phyloP scores from a whole-genome alignment of 768 basidiomycete genomes.

The Lactarius vividus region DNA sequence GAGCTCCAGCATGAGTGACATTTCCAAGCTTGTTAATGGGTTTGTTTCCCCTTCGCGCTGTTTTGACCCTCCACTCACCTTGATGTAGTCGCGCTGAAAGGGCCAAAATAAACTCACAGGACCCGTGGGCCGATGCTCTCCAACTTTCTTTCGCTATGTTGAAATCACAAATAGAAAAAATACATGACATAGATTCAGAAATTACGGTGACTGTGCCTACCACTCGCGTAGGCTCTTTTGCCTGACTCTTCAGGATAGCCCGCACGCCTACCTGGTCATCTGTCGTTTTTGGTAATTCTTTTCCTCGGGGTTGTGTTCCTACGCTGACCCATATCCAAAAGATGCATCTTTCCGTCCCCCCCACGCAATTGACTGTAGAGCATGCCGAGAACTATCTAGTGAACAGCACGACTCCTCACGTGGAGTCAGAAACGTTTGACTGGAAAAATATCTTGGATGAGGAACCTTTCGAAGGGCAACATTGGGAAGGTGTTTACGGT shows the following conservation, averaged over 20 bases:
- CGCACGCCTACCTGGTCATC: slow-evolving; percentile 50
- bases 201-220: slow-evolving; percentile 48
- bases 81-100: slow-evolving; percentile 56
- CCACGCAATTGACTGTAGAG: slow-evolving; percentile 46
- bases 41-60: slow-evolving; percentile 35
- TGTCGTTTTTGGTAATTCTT: slow-evolving; percentile 61
- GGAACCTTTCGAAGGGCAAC: slow-evolving; percentile 82
- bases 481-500: slow-evolving; percentile 76
- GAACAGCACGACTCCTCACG: slow-evolving; percentile 43
- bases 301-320: background rate
- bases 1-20: slow-evolving; percentile 51
- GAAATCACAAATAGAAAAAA: slow-evolving; percentile 47
- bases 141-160: slow-evolving; percentile 50
- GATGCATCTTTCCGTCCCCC: slow-evolving; percentile 57
- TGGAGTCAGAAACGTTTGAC: slow-evolving; percentile 45
- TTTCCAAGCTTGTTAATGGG: slow-evolving; percentile 57
- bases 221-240: background rate
- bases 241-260: slow-evolving; percentile 14
- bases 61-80: slow-evolving; percentile 15
- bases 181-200: slow-evolving; percentile 61
- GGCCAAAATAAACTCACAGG: slow-evolving; percentile 64
- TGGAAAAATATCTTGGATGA: slow-evolving; percentile 81
- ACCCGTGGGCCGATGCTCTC: slow-evolving; percentile 59
- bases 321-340: slow-evolving; percentile 31
- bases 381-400: slow-evolving; percentile 57